phyloP scores from a whole-genome alignment of 1,284 basidiomycete genomes.

The Ganoderma boninense region DNA sequence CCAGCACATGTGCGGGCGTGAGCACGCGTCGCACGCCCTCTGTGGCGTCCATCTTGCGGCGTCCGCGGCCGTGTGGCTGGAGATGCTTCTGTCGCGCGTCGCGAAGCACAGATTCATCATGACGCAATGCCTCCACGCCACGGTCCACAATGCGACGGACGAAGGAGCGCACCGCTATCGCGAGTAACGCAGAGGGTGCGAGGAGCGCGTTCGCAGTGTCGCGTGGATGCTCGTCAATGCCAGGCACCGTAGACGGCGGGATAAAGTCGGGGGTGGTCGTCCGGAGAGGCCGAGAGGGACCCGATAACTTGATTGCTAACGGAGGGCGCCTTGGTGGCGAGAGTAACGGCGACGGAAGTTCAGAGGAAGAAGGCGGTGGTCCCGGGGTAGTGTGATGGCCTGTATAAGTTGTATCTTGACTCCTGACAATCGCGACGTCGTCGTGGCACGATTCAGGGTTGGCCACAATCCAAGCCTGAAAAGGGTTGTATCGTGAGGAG shows the following conservation, averaged over 20 bases:
- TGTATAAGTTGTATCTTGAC: background rate
- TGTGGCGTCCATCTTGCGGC: conserved; percentile 10
- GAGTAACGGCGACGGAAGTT: background rate
- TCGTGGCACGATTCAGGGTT: background rate
- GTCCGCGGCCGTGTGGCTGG: conserved; percentile 12
- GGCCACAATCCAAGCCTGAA: background rate
- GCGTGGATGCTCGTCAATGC: conserved; percentile 19
- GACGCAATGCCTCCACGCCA: conserved; percentile 33
- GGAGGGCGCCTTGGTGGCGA: background rate
- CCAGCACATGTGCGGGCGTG: conserved; percentile 48
- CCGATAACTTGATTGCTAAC: background rate
- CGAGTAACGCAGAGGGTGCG: conserved; percentile 54
- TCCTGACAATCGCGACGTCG: background rate
- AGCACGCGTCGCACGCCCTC: conserved; percentile 39
- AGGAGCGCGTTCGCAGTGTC: conserved; percentile 47
- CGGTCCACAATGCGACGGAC: conserved; percentile 34
- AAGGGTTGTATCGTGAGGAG: background rate
- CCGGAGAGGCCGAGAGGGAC: background rate
- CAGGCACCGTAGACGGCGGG: background rate
- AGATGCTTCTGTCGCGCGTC: conserved; percentile 1
- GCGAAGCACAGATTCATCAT: conserved; percentile 38
- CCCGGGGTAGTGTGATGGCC: no score
- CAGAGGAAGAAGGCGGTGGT: background rate
- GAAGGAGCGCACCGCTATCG: conserved; percentile 45
- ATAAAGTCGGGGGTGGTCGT: background rate